Evolutionary conservation across 805 yeast species (phyloP).

Genomic region (Myxozyma sirexii): DNA sequence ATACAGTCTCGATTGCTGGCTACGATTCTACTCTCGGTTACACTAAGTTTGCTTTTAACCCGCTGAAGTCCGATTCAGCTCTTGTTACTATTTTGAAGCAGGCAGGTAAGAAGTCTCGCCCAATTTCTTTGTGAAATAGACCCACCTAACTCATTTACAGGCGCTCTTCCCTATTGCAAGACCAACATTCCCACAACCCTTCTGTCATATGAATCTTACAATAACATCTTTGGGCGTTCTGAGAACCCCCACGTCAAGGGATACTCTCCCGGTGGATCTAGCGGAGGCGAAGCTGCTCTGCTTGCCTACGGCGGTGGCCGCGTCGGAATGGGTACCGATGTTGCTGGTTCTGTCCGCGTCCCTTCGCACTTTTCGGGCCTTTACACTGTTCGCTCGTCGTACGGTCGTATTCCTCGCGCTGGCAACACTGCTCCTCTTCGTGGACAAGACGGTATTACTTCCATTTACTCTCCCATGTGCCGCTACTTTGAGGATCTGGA

Average conservation of each 20-base stretch:
- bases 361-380: conserved; percentile 59
- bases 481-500: conserved; percentile 54
- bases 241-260: conserved; percentile 50
- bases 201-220: conserved; percentile 47
- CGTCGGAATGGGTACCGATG: conserved; percentile 60
- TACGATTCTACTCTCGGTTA: conserved; percentile 57
- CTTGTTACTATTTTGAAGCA: conserved; percentile 50
- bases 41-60: conserved; percentile 48
- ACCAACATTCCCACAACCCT: conserved; percentile 59
- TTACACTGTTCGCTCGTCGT: conserved; percentile 55
- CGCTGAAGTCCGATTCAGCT: conserved; percentile 47
- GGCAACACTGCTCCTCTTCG: conserved; percentile 48
- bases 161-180: conserved; percentile 56
- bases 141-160: conserved; percentile 15
- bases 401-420: conserved; percentile 52
- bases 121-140: background rate
- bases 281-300: conserved; percentile 61
- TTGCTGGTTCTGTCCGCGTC: conserved; percentile 58
- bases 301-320: conserved; percentile 50
- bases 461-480: conserved; percentile 53
- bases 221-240: conserved; percentile 52
- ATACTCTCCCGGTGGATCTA: conserved; percentile 56
- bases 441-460: conserved; percentile 52
- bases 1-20: conserved; percentile 55
- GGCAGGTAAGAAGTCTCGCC: conserved; percentile 44